Base-by-base conservation (phyloP, 805 yeast species). In the Cyberlindnera xishuangbannaensis region DNA sequence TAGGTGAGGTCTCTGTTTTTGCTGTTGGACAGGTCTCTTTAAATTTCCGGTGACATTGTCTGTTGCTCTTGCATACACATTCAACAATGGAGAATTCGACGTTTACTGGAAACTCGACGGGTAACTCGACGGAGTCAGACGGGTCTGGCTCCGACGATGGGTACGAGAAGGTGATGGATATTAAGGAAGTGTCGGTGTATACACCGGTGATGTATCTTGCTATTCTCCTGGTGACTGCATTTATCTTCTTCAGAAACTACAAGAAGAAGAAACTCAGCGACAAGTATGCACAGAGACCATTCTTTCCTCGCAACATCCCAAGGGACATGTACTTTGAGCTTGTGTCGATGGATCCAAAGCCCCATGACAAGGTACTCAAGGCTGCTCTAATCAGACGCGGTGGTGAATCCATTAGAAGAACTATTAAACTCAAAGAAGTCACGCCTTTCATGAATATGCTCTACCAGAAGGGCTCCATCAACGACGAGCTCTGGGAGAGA, bases 381-480 rank as follows among this genome's bases (percentile, higher is more conserved):
- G 80, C 84, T 12, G 83, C 83, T 2, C 51, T 78, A 26, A 50
- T 78, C 33, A 69, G 73, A 46, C 71, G 84, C 61, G 84, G 95
- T n/a, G 82, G 88, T 7, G 97, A 90, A 61, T 83, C 87, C 9
- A 67, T 92, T 36, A 77, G 94, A 58, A 73, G 95, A 51, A 69
- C 92, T 40, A 69, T 90, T 58, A 82, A 83, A 51, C 63, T 87
- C 55, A 81, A 83, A 55, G 97, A 90, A 54, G 67, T 73, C 41
- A 83, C 83, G 56, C 78, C 79, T 6, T 75, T 69, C 36, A 72
- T 86, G 50, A 75, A 71, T 31, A 66, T 72, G 34, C 65, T 92
- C 40, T 88, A 87, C 56, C 90, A 88, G 53, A 76, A 75, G 34
- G 97, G 97, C 1, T 76, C 87, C 13, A 78, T 92, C 41, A 97